These are phyloP conservation scores for Cynanchum wilfordii DNA, from an alignment of 257 asterid species.

Conservation along the genomic window DNA sequence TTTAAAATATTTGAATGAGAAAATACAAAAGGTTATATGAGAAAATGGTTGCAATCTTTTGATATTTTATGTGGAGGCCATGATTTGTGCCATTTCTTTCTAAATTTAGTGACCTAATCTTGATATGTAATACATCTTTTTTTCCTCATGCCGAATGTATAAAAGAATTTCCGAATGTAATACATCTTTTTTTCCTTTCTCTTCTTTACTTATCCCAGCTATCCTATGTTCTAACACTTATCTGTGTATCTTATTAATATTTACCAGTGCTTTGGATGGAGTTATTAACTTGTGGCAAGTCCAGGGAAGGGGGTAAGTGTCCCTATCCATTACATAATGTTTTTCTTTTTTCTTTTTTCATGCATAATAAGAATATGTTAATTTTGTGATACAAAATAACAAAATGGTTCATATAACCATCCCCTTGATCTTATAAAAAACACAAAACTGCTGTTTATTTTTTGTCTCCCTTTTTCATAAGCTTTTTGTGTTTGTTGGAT, in stretches of 20 bases:
- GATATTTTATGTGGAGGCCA: background rate
- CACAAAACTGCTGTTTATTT: background rate
- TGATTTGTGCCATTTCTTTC: background rate
- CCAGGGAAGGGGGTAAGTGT: slow-evolving; percentile 66
- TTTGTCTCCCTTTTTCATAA: background rate
- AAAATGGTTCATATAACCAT: too few species aligned
- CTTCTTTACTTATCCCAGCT: background rate
- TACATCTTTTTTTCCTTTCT: background rate
- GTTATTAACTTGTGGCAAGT: slow-evolving; percentile 82
- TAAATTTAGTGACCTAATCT: background rate
- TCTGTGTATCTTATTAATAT: background rate
- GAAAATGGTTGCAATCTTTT: background rate
- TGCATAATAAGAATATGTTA: background rate
- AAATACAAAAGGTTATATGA: background rate
- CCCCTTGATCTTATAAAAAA: background rate
- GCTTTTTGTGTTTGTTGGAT: background rate
- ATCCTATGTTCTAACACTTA: background rate
- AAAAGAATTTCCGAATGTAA: background rate
- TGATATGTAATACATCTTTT: background rate
- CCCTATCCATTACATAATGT: background rate
- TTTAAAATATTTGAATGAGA: background rate
- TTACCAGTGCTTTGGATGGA: slow-evolving; percentile 91
- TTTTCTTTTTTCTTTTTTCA: background rate
- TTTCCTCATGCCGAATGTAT: background rate
- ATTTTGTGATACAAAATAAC: background rate